Percentiles rank a stretch among this genome's conserved stretches.
Conservation (phyloP, 805 yeast species). For the Zygosaccharomyces lentus region DNA sequence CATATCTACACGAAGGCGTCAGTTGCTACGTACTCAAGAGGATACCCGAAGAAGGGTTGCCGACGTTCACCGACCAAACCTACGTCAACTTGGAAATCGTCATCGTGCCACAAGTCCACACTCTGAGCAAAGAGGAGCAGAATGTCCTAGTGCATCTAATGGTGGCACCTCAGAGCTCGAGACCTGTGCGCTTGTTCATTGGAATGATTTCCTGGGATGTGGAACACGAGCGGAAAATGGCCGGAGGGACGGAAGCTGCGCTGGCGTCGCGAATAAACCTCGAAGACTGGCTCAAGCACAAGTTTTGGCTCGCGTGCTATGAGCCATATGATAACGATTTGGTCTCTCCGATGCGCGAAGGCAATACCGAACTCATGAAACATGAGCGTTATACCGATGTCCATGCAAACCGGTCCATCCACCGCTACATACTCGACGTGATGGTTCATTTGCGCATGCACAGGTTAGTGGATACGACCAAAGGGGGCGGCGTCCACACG, state of each 20-base stretch:
- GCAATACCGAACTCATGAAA: background rate
- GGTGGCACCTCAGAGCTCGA: constrained; percentile 3
- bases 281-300: constrained; percentile 40
- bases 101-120: constrained; percentile 21
- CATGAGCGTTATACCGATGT: constrained; percentile 22
- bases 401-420: constrained; percentile 43
- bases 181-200: constrained; percentile 6
- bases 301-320: constrained; percentile 34
- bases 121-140: constrained; percentile 14
- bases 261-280: constrained; percentile 12
- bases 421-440: constrained; percentile 55
- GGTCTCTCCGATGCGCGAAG: background rate
- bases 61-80: background rate
- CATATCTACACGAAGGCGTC: constrained; percentile 6
- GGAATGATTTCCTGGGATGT: constrained; percentile 15
- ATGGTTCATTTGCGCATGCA: constrained; percentile 53
- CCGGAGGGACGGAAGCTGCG: background rate
- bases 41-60: constrained; percentile 1
- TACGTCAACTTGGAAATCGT: constrained; percentile 6
- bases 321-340: constrained; percentile 12
- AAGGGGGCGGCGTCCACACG: constrained; percentile 49
- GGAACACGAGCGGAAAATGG: background rate
- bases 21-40: constrained; percentile 8
- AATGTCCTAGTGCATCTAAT: constrained; percentile 13
- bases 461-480: constrained; percentile 41